A percentile compares a stretch with the other conserved stretches of the same genome.
These are phyloP conservation scores for Tothia fuscella DNA, from an alignment of 2,329 filamentous ascomycete genomes.

Conservation along the genomic window DNA sequence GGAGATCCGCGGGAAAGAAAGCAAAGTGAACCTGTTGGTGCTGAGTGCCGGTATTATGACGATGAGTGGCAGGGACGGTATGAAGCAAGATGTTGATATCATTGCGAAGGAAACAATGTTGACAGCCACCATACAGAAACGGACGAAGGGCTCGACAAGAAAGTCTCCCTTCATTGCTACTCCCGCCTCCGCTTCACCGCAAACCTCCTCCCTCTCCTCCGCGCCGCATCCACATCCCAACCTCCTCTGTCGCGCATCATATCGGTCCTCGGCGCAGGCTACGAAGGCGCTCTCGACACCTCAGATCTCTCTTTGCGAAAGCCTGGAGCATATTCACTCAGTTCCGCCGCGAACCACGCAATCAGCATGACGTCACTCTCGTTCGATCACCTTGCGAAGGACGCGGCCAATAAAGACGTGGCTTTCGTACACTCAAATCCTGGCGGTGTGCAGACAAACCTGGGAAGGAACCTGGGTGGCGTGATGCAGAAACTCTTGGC, in stretches of 20 bases:
- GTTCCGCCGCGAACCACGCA: constrained; percentile 15
- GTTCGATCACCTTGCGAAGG: constrained; percentile 18
- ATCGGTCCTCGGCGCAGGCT: constrained; percentile 19
- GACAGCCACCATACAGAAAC: constrained; percentile 16
- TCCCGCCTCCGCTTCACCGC: constrained; percentile 27
- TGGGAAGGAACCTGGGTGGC: constrained; percentile 13
- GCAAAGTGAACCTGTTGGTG: constrained; percentile 43
- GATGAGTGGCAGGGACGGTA: constrained; percentile 24
- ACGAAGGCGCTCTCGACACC: constrained; percentile 16
- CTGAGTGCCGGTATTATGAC: constrained; percentile 39
- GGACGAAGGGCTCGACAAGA: constrained; percentile 24
- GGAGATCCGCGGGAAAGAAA: constrained; percentile 39
- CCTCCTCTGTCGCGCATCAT: constrained; percentile 20
- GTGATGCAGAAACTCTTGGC: constrained; percentile 3
- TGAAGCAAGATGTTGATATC: not conserved
- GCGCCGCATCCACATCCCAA: constrained; percentile 14
- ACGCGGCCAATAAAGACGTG: constrained; percentile 15
- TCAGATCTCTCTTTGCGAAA: constrained; percentile 19
- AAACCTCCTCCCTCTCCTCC: constrained; percentile 26
- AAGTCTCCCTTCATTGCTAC: constrained; percentile 24
- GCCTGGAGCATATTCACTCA: constrained; percentile 18
- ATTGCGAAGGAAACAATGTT: not conserved
- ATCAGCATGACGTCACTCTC: constrained; percentile 19
- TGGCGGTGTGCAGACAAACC: constrained; percentile 17
- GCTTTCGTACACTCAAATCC: constrained; percentile 22